Conservation (phyloP, 768 basidiomycete genomes). For the Ramaria sp. region DNA sequence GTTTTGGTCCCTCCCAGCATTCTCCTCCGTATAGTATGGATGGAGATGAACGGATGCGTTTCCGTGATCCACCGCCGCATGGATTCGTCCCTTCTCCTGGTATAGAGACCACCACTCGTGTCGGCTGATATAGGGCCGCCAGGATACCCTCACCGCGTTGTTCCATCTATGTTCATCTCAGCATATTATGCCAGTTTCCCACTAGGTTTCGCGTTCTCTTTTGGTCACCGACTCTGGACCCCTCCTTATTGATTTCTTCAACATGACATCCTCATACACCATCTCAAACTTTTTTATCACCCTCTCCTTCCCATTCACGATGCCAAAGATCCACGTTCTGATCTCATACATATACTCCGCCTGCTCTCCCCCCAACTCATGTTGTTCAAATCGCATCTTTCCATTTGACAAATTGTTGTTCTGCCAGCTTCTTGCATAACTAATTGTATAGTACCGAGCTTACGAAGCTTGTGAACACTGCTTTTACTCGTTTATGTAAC, state of each 20-base stretch:
- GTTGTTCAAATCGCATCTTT: constrained; percentile 4
- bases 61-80: constrained; percentile 13
- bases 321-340: not conserved
- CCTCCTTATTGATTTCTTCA: not conserved
- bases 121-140: not conserved
- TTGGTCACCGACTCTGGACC: not conserved
- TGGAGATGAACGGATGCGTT: constrained; percentile 15
- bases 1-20: constrained; percentile 24
- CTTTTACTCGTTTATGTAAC: not conserved
- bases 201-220: not conserved
- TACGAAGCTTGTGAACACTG: constrained; percentile 3
- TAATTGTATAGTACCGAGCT: constrained; percentile 3
- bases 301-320: not conserved
- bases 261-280: constrained; percentile 3
- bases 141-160: not conserved
- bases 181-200: not conserved
- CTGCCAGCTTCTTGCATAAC: constrained; percentile 1
- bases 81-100: constrained; percentile 12
- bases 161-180: not conserved
- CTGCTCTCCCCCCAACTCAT: constrained; percentile 12
- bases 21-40: constrained; percentile 21
- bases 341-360: constrained; percentile 15
- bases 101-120: constrained; percentile 30
- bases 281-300: not conserved
- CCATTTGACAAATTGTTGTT: constrained; percentile 5